A percentile compares a stretch with the other conserved stretches of the same genome.
Conservation (phyloP, 495 filamentous ascomycete species). For the Pseudotulostoma volvatum region DNA sequence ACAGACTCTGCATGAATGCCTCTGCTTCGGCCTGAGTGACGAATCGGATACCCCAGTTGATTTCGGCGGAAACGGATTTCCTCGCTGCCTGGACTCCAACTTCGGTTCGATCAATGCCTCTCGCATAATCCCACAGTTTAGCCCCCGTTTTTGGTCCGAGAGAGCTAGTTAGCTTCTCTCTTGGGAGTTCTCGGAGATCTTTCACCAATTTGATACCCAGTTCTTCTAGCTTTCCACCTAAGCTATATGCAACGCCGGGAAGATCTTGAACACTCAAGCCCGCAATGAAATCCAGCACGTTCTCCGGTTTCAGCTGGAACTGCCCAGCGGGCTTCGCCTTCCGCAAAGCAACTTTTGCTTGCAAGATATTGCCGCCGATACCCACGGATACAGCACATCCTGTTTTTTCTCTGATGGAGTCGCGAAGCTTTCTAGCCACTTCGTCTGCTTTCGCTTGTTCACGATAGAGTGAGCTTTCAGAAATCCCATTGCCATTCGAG, state of each 20-base stretch:
- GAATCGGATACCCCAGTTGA: conserved; percentile 97
- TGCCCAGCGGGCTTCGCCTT: conserved; percentile 94
- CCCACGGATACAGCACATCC: conserved; percentile 86
- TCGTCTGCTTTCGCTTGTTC: conserved; percentile 71
- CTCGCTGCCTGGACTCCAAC: conserved; percentile 67
- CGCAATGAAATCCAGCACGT: conserved; percentile 58
- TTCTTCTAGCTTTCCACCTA: conserved; percentile 69
- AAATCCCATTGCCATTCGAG: conserved; percentile 47
- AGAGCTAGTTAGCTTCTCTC: conserved; percentile 51
- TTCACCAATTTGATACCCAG: conserved; percentile 68
- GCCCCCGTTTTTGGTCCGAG: conserved; percentile 86
- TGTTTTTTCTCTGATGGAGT: conserved; percentile 52
- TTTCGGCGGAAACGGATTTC: conserved; percentile 88
- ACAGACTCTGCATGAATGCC: conserved; percentile 69
- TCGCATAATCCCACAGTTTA: conserved; percentile 78
- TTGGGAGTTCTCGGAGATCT: conserved; percentile 59
- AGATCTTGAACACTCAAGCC: conserved; percentile 60
- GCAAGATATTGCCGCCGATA: conserved; percentile 78
- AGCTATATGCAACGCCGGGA: conserved; percentile 78
- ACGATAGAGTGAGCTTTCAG: conserved; percentile 57
- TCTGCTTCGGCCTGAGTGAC: conserved; percentile 78
- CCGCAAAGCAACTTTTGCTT: conserved; percentile 76
- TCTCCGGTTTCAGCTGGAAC: conserved; percentile 67
- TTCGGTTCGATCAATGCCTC: conserved; percentile 73
- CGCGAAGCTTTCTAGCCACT: conserved; percentile 50